Evolutionary conservation across 2,329 filamentous ascomycete species (phyloP), one percentile per base, ranked within the genome.

Genomic region (Colletotrichum acutatum): DNA sequence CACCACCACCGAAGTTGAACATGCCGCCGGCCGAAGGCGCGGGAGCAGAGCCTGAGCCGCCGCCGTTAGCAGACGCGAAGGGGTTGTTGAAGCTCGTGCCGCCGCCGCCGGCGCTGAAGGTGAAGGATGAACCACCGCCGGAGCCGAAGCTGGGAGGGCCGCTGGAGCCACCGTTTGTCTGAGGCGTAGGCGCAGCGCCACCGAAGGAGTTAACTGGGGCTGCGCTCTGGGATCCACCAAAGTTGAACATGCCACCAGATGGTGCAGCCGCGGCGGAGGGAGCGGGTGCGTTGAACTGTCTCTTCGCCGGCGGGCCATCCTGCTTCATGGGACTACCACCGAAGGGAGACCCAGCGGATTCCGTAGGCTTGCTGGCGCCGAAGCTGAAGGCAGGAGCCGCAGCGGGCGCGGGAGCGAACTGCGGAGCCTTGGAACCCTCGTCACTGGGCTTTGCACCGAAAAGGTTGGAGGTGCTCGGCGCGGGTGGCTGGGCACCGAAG

Each of bases 241-340:
- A 87, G 72, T 78, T 82, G 74, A 84, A 82, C n/a, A 80, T 79
- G 2, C 80, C 75, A 5, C 78, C 74, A 14, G 78, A 76, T 9
- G 77, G 73, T 54, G 62, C 77, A 76, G 64, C 79, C 7, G 76
- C 74, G 61, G 57, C 76, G 76, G 63, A 79, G 71, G 72, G 76
- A 53, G 19, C 19, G 19, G 72, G 78, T 12, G 66, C 75, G 16
- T 79, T 80, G 72, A 87, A 86, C 0, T 83, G 76, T 67, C 82
- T 85, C 71, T 80, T 83, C 67, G 85, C 79, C 3, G 84, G 75
- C 46, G 80, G 77, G 11, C 74, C 74, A 37, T 76, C 66, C 70
- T 87, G 82, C 74, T 86, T 85, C 77, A 87, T 83, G 19, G 82
- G 82, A 65, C 83, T 84, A 37, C 82, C 82, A 61, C 80, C 82